These are phyloP conservation scores for Apiospora hydei DNA, from an alignment of 2,329 filamentous ascomycete species.

Conservation along the genomic window DNA sequence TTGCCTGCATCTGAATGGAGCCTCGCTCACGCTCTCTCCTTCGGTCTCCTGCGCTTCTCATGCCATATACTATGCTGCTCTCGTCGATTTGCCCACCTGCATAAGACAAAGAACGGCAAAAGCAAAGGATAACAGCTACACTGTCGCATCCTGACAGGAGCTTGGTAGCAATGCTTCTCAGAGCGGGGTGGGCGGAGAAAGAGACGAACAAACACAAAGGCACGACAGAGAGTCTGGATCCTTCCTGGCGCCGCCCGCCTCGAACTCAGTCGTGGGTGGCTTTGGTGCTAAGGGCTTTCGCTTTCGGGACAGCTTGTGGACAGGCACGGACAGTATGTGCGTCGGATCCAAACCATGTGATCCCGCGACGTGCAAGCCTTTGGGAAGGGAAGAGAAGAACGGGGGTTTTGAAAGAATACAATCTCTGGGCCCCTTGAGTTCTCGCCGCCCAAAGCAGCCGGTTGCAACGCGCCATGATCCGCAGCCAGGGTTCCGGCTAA, in stretches of 20 bases:
- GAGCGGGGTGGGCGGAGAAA: not conserved
- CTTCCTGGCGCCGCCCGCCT: not conserved
- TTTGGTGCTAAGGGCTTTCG: not conserved
- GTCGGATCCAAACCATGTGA: not conserved
- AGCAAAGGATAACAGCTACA: not conserved
- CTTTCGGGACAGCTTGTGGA: not conserved
- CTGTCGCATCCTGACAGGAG: not conserved
- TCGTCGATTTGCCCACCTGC: not conserved
- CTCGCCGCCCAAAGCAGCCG: not conserved
- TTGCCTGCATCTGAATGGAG: slow-evolving; percentile 7
- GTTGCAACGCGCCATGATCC: not conserved
- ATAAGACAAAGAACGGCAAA: not conserved
- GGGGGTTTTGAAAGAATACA: not conserved
- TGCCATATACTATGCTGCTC: not conserved
- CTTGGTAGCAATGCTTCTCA: not conserved
- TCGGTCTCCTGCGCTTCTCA: not conserved
- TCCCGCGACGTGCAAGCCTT: not conserved
- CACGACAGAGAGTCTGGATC: not conserved
- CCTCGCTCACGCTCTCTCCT: not conserved
- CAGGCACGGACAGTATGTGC: not conserved
- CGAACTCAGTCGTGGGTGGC: not conserved
- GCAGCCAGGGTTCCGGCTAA: not conserved
- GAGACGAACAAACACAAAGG: too few species aligned
- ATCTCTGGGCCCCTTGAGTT: not conserved
- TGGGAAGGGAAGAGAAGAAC: not conserved